A percentile compares a stretch with the other conserved stretches of the same genome.
These are phyloP conservation scores for Pleurotus tuoliensis DNA, from an alignment of 768 basidiomycete species.

Conservation along the genomic window DNA sequence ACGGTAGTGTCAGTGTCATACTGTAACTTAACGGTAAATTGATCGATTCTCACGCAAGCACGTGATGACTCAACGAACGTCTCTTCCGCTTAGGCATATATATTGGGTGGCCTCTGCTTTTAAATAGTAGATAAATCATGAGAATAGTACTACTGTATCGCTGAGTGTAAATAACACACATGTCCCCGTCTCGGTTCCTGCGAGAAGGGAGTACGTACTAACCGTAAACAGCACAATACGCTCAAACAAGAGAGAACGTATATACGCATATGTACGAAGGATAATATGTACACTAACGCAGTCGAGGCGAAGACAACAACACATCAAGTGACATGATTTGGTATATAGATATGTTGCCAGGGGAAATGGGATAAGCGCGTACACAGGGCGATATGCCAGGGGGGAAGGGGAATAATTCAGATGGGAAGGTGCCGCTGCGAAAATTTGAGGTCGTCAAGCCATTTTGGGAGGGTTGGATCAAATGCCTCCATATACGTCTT, in stretches of 20 bases:
- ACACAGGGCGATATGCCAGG: not conserved
- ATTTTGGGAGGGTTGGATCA: not conserved
- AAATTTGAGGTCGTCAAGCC: not conserved
- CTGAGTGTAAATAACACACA: not conserved
- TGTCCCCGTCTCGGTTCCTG: constrained; percentile 1
- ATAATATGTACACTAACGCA: not conserved
- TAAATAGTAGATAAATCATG: no score
- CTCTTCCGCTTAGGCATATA: no score
- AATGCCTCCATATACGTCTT: constrained; percentile 6
- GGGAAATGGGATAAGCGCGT: not conserved
- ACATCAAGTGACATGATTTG: constrained; percentile 1
- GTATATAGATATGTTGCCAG: constrained; percentile 3
- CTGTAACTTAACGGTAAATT: no score
- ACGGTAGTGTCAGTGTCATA: no score
- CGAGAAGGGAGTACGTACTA: not conserved
- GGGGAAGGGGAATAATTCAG: not conserved
- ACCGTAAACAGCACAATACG: not conserved
- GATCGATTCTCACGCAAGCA: no score
- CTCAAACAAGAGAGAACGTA: not conserved
- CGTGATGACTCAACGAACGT: no score
- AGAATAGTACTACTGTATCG: no score
- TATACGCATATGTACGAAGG: constrained; percentile 5
- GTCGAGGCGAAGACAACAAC: constrained; percentile 3
- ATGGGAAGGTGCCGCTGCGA: not conserved
- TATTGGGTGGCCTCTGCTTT: no score